phyloP scores from a whole-genome alignment of 345 rosid genomes.

The Stellera chamaejasme region DNA sequence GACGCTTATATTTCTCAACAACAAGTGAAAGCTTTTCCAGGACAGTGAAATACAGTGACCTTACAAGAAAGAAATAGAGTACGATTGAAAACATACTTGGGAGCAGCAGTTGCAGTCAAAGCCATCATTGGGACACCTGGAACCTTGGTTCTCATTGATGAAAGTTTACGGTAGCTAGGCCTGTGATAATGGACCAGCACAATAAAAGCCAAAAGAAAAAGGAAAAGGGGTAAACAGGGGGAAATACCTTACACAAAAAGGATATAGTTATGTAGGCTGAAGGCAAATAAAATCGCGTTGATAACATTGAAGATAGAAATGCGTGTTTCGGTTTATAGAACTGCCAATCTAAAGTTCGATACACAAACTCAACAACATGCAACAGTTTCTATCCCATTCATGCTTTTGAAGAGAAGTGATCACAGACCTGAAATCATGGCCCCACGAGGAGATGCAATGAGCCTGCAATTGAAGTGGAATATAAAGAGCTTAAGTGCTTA shows the following conservation, averaged over 20 bases:
- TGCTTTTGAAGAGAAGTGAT: conserved; percentile 3
- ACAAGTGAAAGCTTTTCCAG: not conserved
- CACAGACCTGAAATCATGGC: conserved; percentile 94
- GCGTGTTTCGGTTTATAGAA: not conserved
- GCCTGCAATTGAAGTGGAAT: conserved; percentile 46
- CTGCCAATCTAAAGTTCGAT: not conserved
- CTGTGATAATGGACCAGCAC: conserved; percentile 23
- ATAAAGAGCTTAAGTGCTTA: conserved; percentile 7
- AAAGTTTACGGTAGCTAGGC: conserved; percentile 86
- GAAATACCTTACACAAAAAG: not conserved
- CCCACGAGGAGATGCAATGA: conserved; percentile 97
- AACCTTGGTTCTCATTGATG: conserved; percentile 60
- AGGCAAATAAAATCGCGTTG: not conserved
- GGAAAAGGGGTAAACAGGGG: not conserved
- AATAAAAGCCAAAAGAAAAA: not conserved
- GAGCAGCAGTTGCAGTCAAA: conserved; percentile 94
- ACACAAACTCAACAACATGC: not conserved
- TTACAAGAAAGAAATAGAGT: conserved; percentile 5
- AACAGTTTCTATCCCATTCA: not conserved
- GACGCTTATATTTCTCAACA: not conserved
- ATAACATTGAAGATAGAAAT: not conserved
- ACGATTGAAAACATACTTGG: conserved; percentile 47
- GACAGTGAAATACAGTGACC: not conserved
- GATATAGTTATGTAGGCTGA: not conserved
- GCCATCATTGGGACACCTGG: conserved; percentile 86